Evolutionary conservation across 257 asterid species (phyloP).

Genomic region (Buddleja alternifolia): DNA sequence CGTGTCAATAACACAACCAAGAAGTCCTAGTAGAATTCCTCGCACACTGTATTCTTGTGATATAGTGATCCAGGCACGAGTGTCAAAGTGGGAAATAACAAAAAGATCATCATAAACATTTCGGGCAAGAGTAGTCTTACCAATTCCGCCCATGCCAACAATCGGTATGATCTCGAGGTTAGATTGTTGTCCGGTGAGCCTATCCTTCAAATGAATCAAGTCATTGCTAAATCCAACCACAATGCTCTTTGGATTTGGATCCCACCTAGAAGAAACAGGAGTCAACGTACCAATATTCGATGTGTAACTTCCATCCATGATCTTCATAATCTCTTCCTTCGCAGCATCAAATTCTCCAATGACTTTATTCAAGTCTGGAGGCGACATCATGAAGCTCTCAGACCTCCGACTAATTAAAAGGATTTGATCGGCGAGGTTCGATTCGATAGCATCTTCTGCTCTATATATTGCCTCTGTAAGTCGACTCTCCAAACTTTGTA

Average conservation of each 20-base stretch:
- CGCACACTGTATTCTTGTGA: constrained; percentile 25
- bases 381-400: neutral
- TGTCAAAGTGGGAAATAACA: neutral
- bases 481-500: constrained; percentile 17
- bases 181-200: neutral
- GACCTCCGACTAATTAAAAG: too few species aligned
- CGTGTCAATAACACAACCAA: neutral
- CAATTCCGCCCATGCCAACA: constrained; percentile 24
- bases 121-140: constrained; percentile 17
- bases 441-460: constrained; percentile 25
- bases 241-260: constrained; percentile 1
- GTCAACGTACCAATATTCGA: neutral
- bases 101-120: constrained; percentile 1
- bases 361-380: constrained; percentile 5
- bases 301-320: too few species aligned
- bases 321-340: neutral
- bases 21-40: constrained; percentile 10
- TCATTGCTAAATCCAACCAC: constrained; percentile 19
- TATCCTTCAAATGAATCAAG: constrained; percentile 5
- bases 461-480: constrained; percentile 19
- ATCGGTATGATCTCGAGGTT: constrained; percentile 20
- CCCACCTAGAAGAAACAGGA: neutral
- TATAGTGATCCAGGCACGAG: constrained; percentile 23
- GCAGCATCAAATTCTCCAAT: neutral
- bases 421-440: constrained; percentile 1